Base-by-base conservation (phyloP, 192 early-diverging fungal genomes). In the Umbelopsis isabellina region DNA sequence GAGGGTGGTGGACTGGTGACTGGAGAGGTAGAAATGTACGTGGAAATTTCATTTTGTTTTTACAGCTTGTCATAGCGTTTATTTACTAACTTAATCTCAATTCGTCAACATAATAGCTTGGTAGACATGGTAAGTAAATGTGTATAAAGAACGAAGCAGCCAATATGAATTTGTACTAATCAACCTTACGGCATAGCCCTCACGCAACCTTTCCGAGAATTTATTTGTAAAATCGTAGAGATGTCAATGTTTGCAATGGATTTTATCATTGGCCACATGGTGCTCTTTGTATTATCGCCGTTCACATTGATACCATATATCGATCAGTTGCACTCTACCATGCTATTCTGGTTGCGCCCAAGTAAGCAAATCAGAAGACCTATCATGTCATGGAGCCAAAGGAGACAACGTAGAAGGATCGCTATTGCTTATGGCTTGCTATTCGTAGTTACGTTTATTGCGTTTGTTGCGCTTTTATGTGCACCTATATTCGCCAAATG, bases 141-240 rank as follows among this genome's bases (percentile, higher is more conserved):
- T 4, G 10, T 41, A 41, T 4, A 10, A 5, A 41, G 6, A 2
- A 41, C 37, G 6, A 6, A 41, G 37, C 0, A 9, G 7, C 2
- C 1, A 41, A 4, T 4, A 9, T 41, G 5, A 1, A 18, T 35
- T 8, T 16, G 25, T 30, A 35, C 16, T 35, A 35, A 61, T 37
- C 13, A 61, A 18, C 10, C 18, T 12, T 30, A 15, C 30, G 5
- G 0, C 37, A 9, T 68, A 72, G 82, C 80, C 68, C 72, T 92
- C 49, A 86, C 85, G 22, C 87, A 88, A 72, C 87, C 89, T 7
- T 74, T 91, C 79, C 67, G 76, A 64, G 90, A 83, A 79, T 94
- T 84, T 72, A 58, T 91, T 68, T 91, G 91, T 83, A 95, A 95
- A 83, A 87, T 90, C 47, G 88, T 95, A 47, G 93, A 95, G 77